Conservation (phyloP, 768 basidiomycete genomes). For the Leccinum uliginosum region DNA sequence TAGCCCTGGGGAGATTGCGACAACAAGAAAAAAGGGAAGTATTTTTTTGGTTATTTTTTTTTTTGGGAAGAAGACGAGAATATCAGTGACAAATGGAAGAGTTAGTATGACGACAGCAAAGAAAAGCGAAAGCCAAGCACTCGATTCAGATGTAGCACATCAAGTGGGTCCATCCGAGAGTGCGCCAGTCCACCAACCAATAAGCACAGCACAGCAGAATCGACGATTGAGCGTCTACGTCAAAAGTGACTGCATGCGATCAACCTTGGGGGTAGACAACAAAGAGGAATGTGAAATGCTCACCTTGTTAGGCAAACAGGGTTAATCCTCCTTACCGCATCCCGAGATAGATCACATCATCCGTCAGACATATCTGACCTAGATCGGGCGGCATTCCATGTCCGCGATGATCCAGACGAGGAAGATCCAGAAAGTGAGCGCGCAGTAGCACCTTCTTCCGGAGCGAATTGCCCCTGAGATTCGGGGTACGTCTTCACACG, state of each 20-base stretch:
- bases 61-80: not conserved
- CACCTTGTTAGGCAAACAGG: not conserved
- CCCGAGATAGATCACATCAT: not conserved
- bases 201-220: not conserved
- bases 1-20: not conserved
- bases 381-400: slow-evolving; percentile 11
- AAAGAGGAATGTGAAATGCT: not conserved
- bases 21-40: not conserved
- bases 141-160: not conserved
- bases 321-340: not conserved
- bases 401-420: slow-evolving; percentile 22
- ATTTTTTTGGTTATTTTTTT: not conserved
- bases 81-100: not conserved
- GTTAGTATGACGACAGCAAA: not conserved
- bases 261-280: not conserved
- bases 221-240: not conserved
- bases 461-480: not conserved
- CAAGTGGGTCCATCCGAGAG: not conserved
- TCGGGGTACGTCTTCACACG: slow-evolving; percentile 5
- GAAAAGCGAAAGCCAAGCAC: not conserved
- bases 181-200: not conserved
- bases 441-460: not conserved
- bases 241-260: not conserved
- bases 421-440: slow-evolving; percentile 9
- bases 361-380: slow-evolving; percentile 6